These are phyloP conservation scores for Coelastrella sp. DNA, from an alignment of 139 green algal genomes.

Conservation along the genomic window DNA sequence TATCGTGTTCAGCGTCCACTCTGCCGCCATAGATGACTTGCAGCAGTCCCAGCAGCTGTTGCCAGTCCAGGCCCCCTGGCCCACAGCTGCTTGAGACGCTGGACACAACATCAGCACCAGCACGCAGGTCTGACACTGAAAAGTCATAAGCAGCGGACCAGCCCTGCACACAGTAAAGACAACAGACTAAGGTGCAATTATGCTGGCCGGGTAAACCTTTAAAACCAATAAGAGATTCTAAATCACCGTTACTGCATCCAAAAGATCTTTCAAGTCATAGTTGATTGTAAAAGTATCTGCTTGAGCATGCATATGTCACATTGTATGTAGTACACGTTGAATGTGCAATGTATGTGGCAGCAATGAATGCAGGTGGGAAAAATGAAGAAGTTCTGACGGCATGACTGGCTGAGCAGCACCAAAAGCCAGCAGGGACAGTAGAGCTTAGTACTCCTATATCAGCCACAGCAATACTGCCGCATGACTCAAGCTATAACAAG, in stretches of 20 bases:
- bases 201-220: too few species aligned
- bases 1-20: conserved; percentile 78
- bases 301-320: conserved; percentile 55
- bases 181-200: conserved; percentile 18
- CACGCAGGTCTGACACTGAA: conserved; percentile 78
- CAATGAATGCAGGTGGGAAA: not conserved
- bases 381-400: not conserved
- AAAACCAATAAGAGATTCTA: too few species aligned
- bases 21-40: conserved; percentile 86
- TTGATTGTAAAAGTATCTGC: too few species aligned
- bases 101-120: conserved; percentile 73
- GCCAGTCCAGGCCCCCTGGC: conserved; percentile 63
- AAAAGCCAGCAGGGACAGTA: not conserved
- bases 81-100: conserved; percentile 2
- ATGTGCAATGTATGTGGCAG: not conserved
- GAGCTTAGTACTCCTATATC: not conserved
- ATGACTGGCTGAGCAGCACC: not conserved
- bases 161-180: conserved; percentile 58
- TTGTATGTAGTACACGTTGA: not conserved
- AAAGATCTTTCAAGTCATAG: too few species aligned
- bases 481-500: too few species aligned
- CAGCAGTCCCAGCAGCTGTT: conserved; percentile 77
- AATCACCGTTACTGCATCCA: too few species aligned
- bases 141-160: conserved; percentile 93
- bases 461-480: too few species aligned